phyloP scores from a whole-genome alignment of 2,329 filamentous ascomycete genomes.

The Fusarium euwallaceae region DNA sequence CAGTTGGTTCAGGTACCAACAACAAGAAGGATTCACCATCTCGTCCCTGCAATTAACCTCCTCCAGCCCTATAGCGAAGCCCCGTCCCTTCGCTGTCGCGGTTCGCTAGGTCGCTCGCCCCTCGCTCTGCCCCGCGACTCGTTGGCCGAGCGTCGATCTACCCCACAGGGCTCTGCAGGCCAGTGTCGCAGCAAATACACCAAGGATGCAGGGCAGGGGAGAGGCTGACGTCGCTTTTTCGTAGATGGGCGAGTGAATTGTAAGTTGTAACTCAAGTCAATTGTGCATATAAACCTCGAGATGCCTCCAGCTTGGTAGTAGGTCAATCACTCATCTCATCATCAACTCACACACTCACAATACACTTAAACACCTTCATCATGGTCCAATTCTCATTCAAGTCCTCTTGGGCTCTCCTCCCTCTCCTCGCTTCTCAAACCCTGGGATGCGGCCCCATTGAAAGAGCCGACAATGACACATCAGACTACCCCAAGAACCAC shows the following conservation, averaged over 20 bases:
- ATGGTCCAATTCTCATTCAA: constrained; percentile 1
- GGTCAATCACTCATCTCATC: not conserved
- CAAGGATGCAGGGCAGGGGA: not conserved
- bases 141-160: not conserved
- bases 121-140: not conserved
- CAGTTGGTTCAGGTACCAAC: not conserved
- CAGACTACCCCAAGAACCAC: constrained; percentile 6
- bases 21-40: not conserved
- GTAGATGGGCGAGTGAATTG: not conserved
- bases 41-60: not conserved
- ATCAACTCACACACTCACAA: not conserved
- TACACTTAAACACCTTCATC: not conserved
- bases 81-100: not conserved
- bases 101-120: not conserved
- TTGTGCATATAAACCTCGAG: not conserved
- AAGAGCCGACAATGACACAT: not conserved
- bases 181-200: not conserved
- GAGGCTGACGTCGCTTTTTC: not conserved
- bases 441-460: not conserved
- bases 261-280: not conserved
- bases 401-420: not conserved
- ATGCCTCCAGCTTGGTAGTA: not conserved
- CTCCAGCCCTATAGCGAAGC: not conserved
- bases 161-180: not conserved
- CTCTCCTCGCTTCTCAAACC: not conserved